Base-by-base conservation (phyloP, 495 filamentous ascomycete species). In the Penicillium canariense region DNA sequence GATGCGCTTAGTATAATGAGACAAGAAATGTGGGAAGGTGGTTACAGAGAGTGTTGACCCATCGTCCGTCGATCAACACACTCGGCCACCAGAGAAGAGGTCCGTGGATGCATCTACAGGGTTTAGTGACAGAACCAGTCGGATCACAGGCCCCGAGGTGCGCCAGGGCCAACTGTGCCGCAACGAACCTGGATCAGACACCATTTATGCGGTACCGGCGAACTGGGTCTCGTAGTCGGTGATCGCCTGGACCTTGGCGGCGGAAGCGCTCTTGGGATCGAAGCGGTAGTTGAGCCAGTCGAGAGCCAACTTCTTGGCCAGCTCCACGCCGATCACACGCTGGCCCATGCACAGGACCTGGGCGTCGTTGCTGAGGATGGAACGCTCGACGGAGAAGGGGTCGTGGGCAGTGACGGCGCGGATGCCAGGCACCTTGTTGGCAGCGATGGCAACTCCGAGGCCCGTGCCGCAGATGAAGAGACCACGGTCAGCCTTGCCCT, bases 341-440 rank as follows among this genome's bases (percentile, higher is more conserved):
- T 95, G 87, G 2, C 90, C 90, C 80, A 95, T 87, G 72, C 90
- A 95, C 25, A 95, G 80, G 32, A 95, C 89, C 70, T 95, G 90
- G 22, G 88, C 88, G 71, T 95, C 85, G 71, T 93, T 93, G 75
- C 87, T 90, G 62, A 91, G 72, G 14, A 93, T 83, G 12, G 87
- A 85, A 42, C 89, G 76, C 79, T 95, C 89, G 36, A 95, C 89
- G 42, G 81, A 85, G 75, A 90, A 94, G 48, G 83, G 84, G 71
- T 95, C 90, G 72, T 95, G 89, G 7, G 90, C 90, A 28, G 89
- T 95, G 30, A 95, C 90, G 17, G 90, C 90, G 36, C 90, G 79
- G 57, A 95, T 84, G 15, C 89, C 89, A 49, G 84, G 87, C 50
- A 93, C 87, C 69, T 93, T 93, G 77, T 95, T 95, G 65, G 90